These are phyloP conservation scores for Lycium ferocissimum DNA, from an alignment of 257 asterid genomes.

Conservation along the genomic window DNA sequence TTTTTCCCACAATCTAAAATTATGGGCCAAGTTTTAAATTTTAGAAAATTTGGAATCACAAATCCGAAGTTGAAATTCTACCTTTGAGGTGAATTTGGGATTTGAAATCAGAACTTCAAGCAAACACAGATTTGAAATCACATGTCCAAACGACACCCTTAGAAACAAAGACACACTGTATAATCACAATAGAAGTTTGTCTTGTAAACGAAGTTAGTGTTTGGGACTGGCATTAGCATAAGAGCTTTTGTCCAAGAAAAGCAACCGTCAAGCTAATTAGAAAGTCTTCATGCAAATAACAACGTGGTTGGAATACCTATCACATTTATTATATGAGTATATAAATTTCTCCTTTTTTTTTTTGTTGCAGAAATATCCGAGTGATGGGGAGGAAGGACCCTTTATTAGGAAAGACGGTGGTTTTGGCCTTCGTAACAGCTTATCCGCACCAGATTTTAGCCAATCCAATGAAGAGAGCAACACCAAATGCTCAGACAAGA, in stretches of 20 bases:
- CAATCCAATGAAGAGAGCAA: slow-evolving; percentile 32
- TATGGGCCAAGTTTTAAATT: too few species aligned
- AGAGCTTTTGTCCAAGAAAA: background rate
- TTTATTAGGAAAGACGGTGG: slow-evolving; percentile 33
- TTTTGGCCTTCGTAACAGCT: slow-evolving; percentile 44
- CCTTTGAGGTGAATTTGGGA: too few species aligned
- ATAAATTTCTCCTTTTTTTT: background rate
- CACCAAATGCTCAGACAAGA: slow-evolving; percentile 36
- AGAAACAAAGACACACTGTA: background rate
- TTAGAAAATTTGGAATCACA: too few species aligned
- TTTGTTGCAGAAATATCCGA: slow-evolving; percentile 65
- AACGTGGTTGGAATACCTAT: background rate
- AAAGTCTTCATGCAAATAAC: background rate
- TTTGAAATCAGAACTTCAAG: too few species aligned
- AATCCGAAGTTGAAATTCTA: too few species aligned
- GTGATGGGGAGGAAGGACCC: slow-evolving; percentile 53
- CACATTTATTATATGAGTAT: background rate
- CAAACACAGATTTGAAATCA: too few species aligned
- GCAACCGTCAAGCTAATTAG: background rate
- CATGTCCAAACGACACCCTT: too few species aligned
- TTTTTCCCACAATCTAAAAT: too few species aligned
- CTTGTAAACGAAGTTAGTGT: background rate
- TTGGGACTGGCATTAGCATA: background rate
- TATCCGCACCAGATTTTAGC: slow-evolving; percentile 29
- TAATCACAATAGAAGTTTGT: background rate